Percentiles rank a stretch among this genome's conserved stretches.
These are phyloP conservation scores for Hydrangea macrophylla DNA, from an alignment of 148 eudicot genomes.

Conservation along the genomic window DNA sequence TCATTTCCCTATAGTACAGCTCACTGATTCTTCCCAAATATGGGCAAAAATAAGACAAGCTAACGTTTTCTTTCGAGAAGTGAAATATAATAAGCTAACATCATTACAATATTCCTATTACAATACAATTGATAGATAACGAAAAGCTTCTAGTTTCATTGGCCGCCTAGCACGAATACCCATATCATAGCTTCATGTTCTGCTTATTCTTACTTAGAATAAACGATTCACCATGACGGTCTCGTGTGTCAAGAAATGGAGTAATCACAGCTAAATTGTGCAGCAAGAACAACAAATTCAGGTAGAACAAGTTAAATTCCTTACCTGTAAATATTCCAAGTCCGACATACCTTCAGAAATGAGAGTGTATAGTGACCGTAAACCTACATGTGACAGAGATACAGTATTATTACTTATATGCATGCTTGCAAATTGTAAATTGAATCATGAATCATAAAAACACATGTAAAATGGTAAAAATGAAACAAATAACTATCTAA, in stretches of 20 bases:
- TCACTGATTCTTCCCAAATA: not conserved
- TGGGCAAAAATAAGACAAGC: too few relatives aligned
- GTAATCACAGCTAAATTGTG: conserved; percentile 4
- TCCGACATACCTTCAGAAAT: conserved; percentile 87
- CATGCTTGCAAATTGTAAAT: too few relatives aligned
- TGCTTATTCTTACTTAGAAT: not conserved
- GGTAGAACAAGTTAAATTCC: conserved; percentile 8
- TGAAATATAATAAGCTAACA: not conserved
- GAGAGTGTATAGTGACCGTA: conserved; percentile 89
- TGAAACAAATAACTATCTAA: too few relatives aligned
- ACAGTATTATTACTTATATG: too few relatives aligned
- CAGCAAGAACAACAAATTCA: conserved; percentile 5
- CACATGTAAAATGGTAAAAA: too few relatives aligned
- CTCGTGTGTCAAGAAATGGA: not conserved
- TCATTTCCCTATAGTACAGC: too few relatives aligned
- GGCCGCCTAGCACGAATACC: not conserved
- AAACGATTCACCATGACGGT: not conserved
- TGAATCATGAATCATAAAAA: too few relatives aligned
- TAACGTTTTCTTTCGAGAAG: too few relatives aligned
- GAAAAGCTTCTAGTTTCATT: not conserved
- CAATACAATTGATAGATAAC: not conserved
- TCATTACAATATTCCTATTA: not conserved
- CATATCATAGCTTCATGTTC: not conserved
- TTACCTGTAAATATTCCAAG: conserved; percentile 91
- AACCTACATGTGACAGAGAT: conserved; percentile 55